phyloP scores from a whole-genome alignment of 352 stramenopile species.

The Globisporangium yorkense region DNA sequence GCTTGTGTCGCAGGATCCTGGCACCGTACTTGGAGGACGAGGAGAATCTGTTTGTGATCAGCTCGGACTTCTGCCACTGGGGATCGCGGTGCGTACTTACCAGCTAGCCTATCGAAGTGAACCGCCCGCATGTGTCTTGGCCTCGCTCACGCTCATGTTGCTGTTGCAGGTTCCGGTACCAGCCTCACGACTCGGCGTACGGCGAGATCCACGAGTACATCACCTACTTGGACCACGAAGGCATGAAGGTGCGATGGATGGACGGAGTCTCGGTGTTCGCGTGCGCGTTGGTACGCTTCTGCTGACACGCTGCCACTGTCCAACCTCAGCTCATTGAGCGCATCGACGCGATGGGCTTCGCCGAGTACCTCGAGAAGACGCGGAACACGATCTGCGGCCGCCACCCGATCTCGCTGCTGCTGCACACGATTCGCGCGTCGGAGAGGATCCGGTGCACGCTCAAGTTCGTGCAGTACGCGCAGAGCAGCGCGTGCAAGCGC shows the following conservation, averaged over 20 bases:
- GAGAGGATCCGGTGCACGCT: constrained; percentile 66
- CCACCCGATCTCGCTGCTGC: constrained; percentile 89
- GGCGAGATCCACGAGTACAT: constrained; percentile 95
- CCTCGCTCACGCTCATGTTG: too few species aligned
- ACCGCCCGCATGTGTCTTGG: too few species aligned
- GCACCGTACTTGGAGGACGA: constrained; percentile 89
- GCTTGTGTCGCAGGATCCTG: constrained; percentile 60
- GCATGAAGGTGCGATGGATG: constrained; percentile 45
- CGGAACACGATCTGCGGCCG: constrained; percentile 97
- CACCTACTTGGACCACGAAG: constrained; percentile 91
- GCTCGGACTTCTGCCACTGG: constrained; percentile 98
- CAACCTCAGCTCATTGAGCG: constrained; percentile 80
- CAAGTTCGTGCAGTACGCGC: constrained; percentile 92
- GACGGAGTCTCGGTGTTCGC: not conserved
- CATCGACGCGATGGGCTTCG: constrained; percentile 89
- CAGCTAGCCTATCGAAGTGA: too few species aligned
- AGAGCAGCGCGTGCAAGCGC: constrained; percentile 85
- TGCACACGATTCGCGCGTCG: constrained; percentile 52
- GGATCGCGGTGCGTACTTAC: constrained; percentile 46
- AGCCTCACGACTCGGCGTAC: constrained; percentile 75
- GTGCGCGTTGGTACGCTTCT: not conserved
- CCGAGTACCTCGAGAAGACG: constrained; percentile 92
- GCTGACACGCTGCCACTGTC: not conserved
- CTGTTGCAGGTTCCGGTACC: constrained; percentile 82
- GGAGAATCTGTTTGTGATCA: constrained; percentile 94